Evolutionary conservation across 208 protist species (phyloP).

Genomic region (Acanthamoeba lenticulata): DNA sequence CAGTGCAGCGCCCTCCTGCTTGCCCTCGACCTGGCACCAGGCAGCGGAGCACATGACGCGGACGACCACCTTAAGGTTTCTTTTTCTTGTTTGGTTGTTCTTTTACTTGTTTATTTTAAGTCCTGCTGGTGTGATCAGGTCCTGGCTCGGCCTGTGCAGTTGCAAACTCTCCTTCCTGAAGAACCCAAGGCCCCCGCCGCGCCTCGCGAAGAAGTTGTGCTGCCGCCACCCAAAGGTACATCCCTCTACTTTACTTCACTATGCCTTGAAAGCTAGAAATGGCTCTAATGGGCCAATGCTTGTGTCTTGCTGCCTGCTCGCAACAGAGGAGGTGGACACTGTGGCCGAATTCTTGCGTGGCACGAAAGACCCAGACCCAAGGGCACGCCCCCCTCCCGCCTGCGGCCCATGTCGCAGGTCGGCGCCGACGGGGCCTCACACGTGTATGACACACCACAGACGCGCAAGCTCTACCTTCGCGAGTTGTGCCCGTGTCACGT

Average conservation of each 20-base stretch:
- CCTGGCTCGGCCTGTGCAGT: neutral
- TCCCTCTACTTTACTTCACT: neutral
- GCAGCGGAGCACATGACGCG: neutral
- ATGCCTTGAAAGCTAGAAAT: neutral
- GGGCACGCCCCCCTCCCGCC: neutral
- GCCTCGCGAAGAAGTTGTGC: neutral
- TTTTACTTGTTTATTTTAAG: neutral
- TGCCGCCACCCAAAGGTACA: neutral
- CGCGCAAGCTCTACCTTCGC: slow-evolving; percentile 8
- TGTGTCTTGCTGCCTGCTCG: no score
- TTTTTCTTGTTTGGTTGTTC: neutral
- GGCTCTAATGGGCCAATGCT: no score
- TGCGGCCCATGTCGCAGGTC: neutral
- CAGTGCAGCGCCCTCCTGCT: neutral
- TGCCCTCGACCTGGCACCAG: neutral
- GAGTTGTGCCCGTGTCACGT: slow-evolving; percentile 77
- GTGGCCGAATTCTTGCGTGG: neutral
- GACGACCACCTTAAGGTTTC: neutral
- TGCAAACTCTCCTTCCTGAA: neutral
- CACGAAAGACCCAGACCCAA: neutral
- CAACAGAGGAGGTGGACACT: neutral
- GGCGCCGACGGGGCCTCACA: neutral
- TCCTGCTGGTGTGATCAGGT: no score
- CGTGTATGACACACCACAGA: neutral
- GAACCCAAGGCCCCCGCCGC: neutral